These are phyloP conservation scores for Aphanomyces astaci DNA, from an alignment of 352 stramenopile species.

Conservation along the genomic window DNA sequence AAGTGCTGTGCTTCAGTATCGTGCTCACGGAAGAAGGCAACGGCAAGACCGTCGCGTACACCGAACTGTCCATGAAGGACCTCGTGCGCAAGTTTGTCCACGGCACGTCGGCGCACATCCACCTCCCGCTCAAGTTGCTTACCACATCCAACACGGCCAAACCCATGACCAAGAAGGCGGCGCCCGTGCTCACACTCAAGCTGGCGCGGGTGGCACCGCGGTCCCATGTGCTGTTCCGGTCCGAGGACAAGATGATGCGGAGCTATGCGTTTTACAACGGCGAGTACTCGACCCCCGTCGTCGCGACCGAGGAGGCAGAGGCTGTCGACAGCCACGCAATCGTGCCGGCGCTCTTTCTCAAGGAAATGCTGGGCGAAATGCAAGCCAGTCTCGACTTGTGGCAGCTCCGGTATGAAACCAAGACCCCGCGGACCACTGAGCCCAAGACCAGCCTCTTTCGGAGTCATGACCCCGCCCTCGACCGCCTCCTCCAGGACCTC, in stretches of 20 bases:
- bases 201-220: slow-evolving; percentile 5
- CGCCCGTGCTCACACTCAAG: slow-evolving; percentile 9
- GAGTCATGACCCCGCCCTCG: slow-evolving; percentile 1
- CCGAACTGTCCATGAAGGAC: slow-evolving; percentile 23
- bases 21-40: slow-evolving; percentile 19
- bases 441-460: slow-evolving; percentile 6
- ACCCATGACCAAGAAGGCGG: not conserved
- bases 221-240: not conserved
- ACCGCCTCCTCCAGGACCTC: slow-evolving; percentile 7
- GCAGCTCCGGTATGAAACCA: slow-evolving; percentile 7
- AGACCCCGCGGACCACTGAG: not conserved
- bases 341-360: slow-evolving; percentile 15
- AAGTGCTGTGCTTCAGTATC: slow-evolving; percentile 21
- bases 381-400: slow-evolving; percentile 7
- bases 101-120: slow-evolving; percentile 6
- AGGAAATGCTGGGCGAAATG: slow-evolving; percentile 16
- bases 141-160: not conserved
- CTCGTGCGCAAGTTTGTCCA: slow-evolving; percentile 21
- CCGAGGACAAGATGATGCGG: slow-evolving; percentile 21
- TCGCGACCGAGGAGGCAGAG: slow-evolving; percentile 16
- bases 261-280: slow-evolving; percentile 23
- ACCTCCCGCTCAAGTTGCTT: slow-evolving; percentile 17
- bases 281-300: slow-evolving; percentile 20
- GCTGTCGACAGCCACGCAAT: slow-evolving; percentile 15
- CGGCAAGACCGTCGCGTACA: slow-evolving; percentile 19